Conservation (phyloP, 192 early-diverging fungal genomes). For the Funneliformis geosporum region DNA sequence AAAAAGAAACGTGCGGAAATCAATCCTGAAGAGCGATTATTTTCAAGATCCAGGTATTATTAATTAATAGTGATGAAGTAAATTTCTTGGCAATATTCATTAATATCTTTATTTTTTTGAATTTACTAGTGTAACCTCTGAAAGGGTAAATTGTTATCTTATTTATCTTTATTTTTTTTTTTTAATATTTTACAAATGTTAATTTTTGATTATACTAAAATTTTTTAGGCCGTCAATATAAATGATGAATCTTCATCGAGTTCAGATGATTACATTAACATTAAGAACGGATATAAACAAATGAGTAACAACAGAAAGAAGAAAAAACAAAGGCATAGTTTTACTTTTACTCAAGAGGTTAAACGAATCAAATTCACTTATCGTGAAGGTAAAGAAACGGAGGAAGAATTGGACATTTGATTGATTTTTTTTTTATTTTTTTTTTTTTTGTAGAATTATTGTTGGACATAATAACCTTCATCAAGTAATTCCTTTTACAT, state of each 20-base stretch:
- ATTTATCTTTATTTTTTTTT: not conserved
- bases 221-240: not conserved
- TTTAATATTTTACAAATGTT: not conserved
- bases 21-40: slow-evolving; percentile 79
- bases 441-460: no score
- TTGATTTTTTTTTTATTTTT: not conserved
- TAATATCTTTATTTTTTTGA: slow-evolving; percentile 36
- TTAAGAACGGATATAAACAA: slow-evolving; percentile 11
- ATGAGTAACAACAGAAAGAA: slow-evolving; percentile 1
- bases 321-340: slow-evolving; percentile 2
- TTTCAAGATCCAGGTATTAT: slow-evolving; percentile 64
- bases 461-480: no score
- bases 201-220: not conserved
- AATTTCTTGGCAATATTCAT: slow-evolving; percentile 11
- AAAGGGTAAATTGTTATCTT: slow-evolving; percentile 10
- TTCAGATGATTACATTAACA: slow-evolving; percentile 11
- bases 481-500: no score
- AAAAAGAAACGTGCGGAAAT: slow-evolving; percentile 68
- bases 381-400: not conserved
- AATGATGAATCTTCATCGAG: slow-evolving; percentile 15
- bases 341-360: slow-evolving; percentile 7
- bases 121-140: slow-evolving; percentile 1
- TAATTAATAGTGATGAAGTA: not conserved
- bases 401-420: slow-evolving; percentile 10
- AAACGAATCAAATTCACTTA: slow-evolving; percentile 8